A percentile compares a stretch with the other conserved stretches of the same genome.
phyloP scores from a whole-genome alignment of 805 yeast genomes.

The Dipodascopsis tothii region DNA sequence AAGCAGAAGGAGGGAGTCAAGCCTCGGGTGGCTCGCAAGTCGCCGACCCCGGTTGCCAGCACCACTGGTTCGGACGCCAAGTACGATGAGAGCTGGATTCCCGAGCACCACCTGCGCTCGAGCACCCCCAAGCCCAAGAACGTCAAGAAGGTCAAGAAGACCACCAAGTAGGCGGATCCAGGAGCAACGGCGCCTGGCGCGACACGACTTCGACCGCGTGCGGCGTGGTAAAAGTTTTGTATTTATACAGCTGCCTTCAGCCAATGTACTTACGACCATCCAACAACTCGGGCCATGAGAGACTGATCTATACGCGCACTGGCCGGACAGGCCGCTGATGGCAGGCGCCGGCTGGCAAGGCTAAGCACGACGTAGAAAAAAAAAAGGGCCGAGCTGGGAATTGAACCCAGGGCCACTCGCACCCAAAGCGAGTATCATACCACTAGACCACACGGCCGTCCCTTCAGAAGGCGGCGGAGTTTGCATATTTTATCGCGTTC shows the following conservation, averaged over 20 bases:
- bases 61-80: conserved; percentile 23
- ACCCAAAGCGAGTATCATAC: conserved; percentile 31
- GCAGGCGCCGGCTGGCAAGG: too few species aligned
- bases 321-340: too few species aligned
- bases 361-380: conserved; percentile 8
- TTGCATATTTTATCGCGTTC: too few species aligned
- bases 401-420: conserved; percentile 33
- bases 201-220: too few species aligned
- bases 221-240: too few species aligned
- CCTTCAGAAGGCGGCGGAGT: too few species aligned
- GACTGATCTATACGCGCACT: too few species aligned
- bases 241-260: too few species aligned
- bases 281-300: too few species aligned
- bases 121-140: conserved; percentile 26
- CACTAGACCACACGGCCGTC: conserved; percentile 29
- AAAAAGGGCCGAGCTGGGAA: conserved; percentile 31
- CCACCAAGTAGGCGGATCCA: conserved; percentile 1
- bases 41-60: conserved; percentile 12
- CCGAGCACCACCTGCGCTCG: conserved; percentile 36
- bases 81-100: conserved; percentile 40
- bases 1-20: conserved; percentile 13
- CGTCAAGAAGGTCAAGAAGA: conserved; percentile 26
- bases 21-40: not conserved
- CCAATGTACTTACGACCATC: too few species aligned
- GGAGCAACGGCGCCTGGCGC: too few species aligned